Base-by-base conservation (phyloP, 805 yeast species). In the Pichia eremophila region DNA sequence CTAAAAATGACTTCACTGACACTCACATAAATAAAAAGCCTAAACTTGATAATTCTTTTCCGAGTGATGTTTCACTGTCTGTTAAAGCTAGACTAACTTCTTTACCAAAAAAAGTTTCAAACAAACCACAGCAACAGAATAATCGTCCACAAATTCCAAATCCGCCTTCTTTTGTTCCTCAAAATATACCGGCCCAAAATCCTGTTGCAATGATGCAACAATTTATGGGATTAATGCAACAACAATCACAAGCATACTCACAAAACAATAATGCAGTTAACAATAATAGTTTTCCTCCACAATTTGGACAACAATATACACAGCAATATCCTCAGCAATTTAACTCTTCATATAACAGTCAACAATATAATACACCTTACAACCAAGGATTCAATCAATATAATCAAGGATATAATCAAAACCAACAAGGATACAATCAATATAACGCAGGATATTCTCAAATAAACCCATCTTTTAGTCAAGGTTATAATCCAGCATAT, bases 31-130 rank as follows among this genome's bases (percentile, higher is more conserved):
- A 29, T 8, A 18, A 37, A 12, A 36, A 18, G 22, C 39, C 19
- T 6, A 36, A 36, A 9, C 4, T 17, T 36, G 14, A 14, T 36
- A 36, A 36, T 9, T 8, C 19, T 5, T 14, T 7, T 17, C 19
- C 18, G 14, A 11, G 10, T 8, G 22, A 18, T 29, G 39, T 38
- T 9, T 42, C 49, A 4, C 31, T 39, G 10, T 38, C 50, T 3
- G 50, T 41, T 3, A 47, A 46, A 35, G 47, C 49, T 12, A 44
- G 48, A 27, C 19, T 40, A 8, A 56, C 57, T 1, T 54, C 62
- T 7, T 46, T 57, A 10, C 58, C 59, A 1, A 46, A 50, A 12
- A 54, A 43, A 19, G 31, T 19, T 44, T 41, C 43, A 5, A 27
- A 36, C 11, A 2, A 43, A 19, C 36, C 44, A 41, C 11, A 40